Base-by-base conservation (phyloP, 352 stramenopile species). In the Phytopythium mirpurense region DNA sequence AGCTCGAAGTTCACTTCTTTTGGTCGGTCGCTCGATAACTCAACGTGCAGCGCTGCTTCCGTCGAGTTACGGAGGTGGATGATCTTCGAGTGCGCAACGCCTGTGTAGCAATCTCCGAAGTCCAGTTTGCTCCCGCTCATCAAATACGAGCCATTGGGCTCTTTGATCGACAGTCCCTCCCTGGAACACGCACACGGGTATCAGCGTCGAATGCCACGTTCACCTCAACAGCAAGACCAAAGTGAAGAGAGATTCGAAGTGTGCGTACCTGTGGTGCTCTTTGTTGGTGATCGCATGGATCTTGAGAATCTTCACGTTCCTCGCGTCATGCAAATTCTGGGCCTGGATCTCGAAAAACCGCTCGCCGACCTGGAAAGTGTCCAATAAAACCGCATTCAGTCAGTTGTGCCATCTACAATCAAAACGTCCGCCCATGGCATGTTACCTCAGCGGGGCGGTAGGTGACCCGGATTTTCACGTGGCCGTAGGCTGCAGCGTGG, bases 1-100 rank as follows among this genome's bases (percentile, higher is more conserved):
- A 96, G 67, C 60, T 96, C 86, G 54, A 94, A 96, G 5, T 79
- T 92, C 34, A 96, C 68, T 69, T 96, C 86, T 54, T 96, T 96
- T 2, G 83, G 82, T 15, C 86, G 69, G 65, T 96, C 86, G 50
- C 83, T 94, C 36, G 78, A 83, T 47, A 96, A 56, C 21, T 96
- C 82, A 32, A 96, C 82, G 58, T 96, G 83, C 23, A 96, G 62
- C 31, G 84, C 70, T 23, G 74, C 81, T 41, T 94, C 83, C 0
- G 82, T 96, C 47, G 86, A 88, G 61, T 96, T 96, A 29, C 84
- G 81, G 45, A 96, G 70, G 35, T 90, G 50, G 16, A 96, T 72
- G 5, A 83, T 69, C 61, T 94, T 96, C 11, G 81, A 90, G 23
- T 84, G 90, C 15, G 83, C 65, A 15, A 93, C 85, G 26, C 83